These are phyloP conservation scores for Gracilaria domingensis DNA, from an alignment of 23 red algal genomes.

Conservation along the genomic window DNA sequence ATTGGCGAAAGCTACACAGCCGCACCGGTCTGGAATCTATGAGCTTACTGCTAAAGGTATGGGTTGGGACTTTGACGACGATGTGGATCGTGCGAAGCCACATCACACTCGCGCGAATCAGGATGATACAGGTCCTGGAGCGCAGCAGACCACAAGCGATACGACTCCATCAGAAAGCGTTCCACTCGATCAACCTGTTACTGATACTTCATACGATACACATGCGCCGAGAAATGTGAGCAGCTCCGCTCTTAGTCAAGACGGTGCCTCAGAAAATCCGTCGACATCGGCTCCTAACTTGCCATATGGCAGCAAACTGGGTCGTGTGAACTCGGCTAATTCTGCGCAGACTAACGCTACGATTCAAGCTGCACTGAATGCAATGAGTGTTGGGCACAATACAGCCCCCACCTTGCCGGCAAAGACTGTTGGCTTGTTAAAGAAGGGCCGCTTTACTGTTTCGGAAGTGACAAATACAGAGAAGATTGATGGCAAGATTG, in stretches of 20 bases:
- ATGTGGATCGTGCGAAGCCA: neutral
- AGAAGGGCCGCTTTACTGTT: conserved; percentile 70
- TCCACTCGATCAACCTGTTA: neutral
- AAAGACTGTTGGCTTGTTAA: conserved; percentile 57
- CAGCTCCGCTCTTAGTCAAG: neutral
- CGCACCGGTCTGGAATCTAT: conserved; percentile 67
- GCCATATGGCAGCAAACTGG: neutral
- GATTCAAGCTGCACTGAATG: neutral
- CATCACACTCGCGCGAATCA: neutral
- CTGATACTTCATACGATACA: neutral
- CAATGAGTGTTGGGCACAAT: neutral
- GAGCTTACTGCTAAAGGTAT: conserved; percentile 60
- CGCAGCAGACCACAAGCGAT: neutral
- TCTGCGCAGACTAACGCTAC: neutral
- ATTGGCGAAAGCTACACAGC: conserved; percentile 56
- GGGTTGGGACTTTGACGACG: conserved; percentile 82
- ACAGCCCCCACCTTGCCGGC: conserved; percentile 26
- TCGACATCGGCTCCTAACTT: neutral
- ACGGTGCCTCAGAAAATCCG: neutral
- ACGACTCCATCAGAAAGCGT: neutral
- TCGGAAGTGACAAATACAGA: conserved; percentile 56
- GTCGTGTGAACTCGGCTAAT: neutral
- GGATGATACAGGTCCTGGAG: neutral
- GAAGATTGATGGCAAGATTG: conserved; percentile 69
- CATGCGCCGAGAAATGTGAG: neutral